Base-by-base conservation (phyloP, 2,329 filamentous ascomycete genomes). In the Colletotrichum cuscutae region DNA sequence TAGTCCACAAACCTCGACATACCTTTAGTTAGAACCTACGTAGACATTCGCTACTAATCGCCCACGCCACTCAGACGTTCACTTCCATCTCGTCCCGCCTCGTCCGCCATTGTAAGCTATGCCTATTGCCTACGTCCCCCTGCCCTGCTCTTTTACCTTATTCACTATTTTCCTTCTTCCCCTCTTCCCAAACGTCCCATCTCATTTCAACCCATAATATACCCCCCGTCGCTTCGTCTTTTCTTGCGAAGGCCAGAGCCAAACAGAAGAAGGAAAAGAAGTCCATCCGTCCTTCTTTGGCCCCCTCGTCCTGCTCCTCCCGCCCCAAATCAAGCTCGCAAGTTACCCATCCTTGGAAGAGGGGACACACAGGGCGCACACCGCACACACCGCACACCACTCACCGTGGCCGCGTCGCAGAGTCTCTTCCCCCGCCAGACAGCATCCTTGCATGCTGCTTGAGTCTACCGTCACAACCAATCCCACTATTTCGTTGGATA, bases 21-120 rank as follows among this genome's bases (percentile, higher is more conserved):
- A 42, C 37, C 37, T 42, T 42, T 15, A 42, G 37, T 42, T 42
- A 56, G n/a, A 8, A 64, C 8, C 30, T 15, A 19, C 22, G 15
- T 37, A 8, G 8, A 19, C 35, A 22, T 60, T 64, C 32, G 13
- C 61, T n/a, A 57, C 26, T 57, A 28, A 57, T 57, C 54, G 26
- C 24, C 15, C 54, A 57, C 54, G 60, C 60, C 28, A 46, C 30
- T 63, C 60, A 63, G 32, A 63, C 61, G 32, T 56, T 19, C 26
- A 24, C 19, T 59, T 69, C 66, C 66, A 69, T 65, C 66, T 64
- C 54, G 60, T 72, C 71, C 70, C 66, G 56, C 66, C 49, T 56
- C 67, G 66, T 65, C 66, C 66, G 60, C 71, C 66, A 57, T 65
- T 49, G 56, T 70, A 64, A 72, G 66, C 59, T 72, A 72, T 72